Evolutionary conservation across 495 filamentous ascomycete genomes (phyloP), one percentile per base, ranked within the genome.

Genomic region (Paragyromitra xinjiangensis): DNA sequence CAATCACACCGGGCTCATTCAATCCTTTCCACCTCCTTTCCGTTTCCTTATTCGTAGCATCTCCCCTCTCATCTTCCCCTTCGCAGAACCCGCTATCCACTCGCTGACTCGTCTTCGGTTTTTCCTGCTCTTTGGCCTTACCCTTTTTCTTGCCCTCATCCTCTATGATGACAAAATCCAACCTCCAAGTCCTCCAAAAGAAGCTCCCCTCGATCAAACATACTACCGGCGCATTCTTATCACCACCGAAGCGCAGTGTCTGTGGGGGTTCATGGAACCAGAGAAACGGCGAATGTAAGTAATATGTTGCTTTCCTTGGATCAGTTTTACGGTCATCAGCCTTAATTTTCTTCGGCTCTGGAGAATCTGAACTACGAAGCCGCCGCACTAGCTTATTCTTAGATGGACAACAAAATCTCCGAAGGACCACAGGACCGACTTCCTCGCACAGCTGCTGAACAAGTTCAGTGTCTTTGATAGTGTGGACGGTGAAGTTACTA

Each of bases 1-100:
- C 79, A 34, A 81, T 73, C 16, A 81, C 73, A 44, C 78, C 78
- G 3, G 79, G 79, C 9, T 81, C 79, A 61, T 81, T 81, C 40
- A 81, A 76, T 24, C 71, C 73, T 42, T 51, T 76, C 75, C 75
- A 77, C 19, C 22, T 74, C 19, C n/a, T 69, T 26, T 48, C n/a
- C 3, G 56, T 62, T 37, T 62, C 19, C 9, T 77, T 44, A 14
- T 55, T 59, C n/a, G n/a, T 69, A 19, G 2, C 14, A 48, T 61
- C 26, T 24, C 2, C 55, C 7, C 4, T 22, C 11, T 44, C 44
- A 40, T 51, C 51, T 9, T 26, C 51, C 26, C 63, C 77, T 48
- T 64, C 78, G 11, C 24, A 56, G 22, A 80, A 80, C 7, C 78
- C 78, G 44, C 77, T 80, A 62, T 80, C 78, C 24, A 75, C 53